Conservation (phyloP, 2,329 filamentous ascomycete genomes). For the Arthrocladium fulminans region DNA sequence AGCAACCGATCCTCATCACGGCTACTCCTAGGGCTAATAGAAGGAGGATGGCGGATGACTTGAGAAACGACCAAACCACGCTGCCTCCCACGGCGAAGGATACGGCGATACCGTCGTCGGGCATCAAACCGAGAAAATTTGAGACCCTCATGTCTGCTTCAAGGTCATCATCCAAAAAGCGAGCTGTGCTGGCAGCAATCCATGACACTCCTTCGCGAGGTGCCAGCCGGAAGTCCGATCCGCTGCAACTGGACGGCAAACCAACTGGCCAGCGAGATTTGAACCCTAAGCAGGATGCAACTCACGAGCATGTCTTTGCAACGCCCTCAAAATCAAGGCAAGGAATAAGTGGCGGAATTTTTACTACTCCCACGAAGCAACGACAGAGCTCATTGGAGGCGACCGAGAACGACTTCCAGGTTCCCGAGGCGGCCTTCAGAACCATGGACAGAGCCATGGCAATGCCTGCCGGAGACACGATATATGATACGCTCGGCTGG, state of each 20-base stretch:
- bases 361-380: constrained; percentile 13
- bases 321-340: constrained; percentile 24
- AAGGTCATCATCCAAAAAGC: constrained; percentile 16
- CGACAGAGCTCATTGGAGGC: constrained; percentile 13
- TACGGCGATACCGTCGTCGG: constrained; percentile 23
- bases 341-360: neutral
- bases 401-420: constrained; percentile 18
- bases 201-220: constrained; percentile 36
- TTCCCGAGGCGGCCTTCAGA: constrained; percentile 17
- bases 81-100: constrained; percentile 13
- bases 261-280: neutral
- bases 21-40: constrained; percentile 37
- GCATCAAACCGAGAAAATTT: constrained; percentile 24
- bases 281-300: neutral
- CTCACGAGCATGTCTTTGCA: constrained; percentile 16
- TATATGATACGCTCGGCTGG: constrained; percentile 39
- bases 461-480: constrained; percentile 22
- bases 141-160: constrained; percentile 5
- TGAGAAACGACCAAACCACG: constrained; percentile 14
- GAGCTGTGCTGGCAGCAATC: constrained; percentile 22
- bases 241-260: constrained; percentile 5
- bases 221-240: constrained; percentile 21
- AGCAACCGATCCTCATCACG: constrained; percentile 40
- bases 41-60: constrained; percentile 24
- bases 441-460: constrained; percentile 24